Evolutionary conservation across 441 rosid genomes (phyloP), one percentile per base, ranked within the genome.

Genomic region (Mallotus repandus): DNA sequence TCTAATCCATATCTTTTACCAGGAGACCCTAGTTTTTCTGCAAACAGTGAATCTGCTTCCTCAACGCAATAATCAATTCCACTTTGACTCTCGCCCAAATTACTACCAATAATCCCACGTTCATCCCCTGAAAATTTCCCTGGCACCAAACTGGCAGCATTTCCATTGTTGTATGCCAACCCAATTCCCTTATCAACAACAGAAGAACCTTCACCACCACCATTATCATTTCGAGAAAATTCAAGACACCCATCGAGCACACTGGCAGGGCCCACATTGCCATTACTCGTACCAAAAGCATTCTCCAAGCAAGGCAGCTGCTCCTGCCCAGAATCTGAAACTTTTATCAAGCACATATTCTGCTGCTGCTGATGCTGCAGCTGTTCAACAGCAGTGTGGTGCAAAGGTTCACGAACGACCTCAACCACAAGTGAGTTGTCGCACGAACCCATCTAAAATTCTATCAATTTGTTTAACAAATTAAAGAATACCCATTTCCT

Each of bases 381-480:
- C 71, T 75, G 65, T 78, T 74, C 82, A 10, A 41, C 52, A 74
- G 64, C 75, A 82, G 73, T 71, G 55, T 19, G 66, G 49, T 21
- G 63, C 45, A 71, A 66, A 45, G 70, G 58, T 77, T 79, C 83
- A 43, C 56, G 63, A 5, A 76, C 29, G 4, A 56, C 60, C 60
- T 56, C 60, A 56, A 56, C 68, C 50, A 55, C 76, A 54, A 53
- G 48, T 72, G 76, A 73, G 77, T 84, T 69, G 32, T 29, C 32
- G 32, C 32, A 29, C 50, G 77, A 85, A 74, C 82, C 79, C 83
- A 87, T 78, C 79, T 52, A 74, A 60, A 65, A 54, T 52, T 57
- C 15, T 35, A 56, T 22, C 60, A 74, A 70, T 62, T 78, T 50
- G 49, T 69, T 73, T 35, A 80, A 57, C 76, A 53, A 80, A 64